Conservation (phyloP, 768 basidiomycete genomes). For the Glaciozyma antarctica region DNA sequence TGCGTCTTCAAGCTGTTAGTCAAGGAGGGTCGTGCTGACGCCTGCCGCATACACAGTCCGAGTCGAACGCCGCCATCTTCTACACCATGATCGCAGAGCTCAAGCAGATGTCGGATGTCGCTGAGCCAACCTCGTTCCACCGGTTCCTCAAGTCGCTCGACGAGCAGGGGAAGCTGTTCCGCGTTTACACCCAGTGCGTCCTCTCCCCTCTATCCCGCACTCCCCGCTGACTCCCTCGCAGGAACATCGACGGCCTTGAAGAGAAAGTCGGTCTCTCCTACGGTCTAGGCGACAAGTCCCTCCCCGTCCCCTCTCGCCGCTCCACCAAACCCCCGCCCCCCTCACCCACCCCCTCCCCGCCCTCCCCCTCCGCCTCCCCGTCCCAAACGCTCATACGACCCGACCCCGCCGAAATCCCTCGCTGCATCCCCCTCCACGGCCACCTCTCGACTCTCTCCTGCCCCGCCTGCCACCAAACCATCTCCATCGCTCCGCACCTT, state of each 20-base stretch:
- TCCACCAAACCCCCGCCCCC: background rate
- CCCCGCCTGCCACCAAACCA: conserved; percentile 64
- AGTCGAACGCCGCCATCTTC: conserved; percentile 63
- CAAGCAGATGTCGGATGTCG: conserved; percentile 59
- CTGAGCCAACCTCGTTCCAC: conserved; percentile 74
- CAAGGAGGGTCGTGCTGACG: background rate
- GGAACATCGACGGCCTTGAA: conserved; percentile 81
- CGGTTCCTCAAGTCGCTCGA: conserved; percentile 63
- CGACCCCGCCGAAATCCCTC: conserved; percentile 45
- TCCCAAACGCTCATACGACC: background rate
- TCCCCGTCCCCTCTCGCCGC: conserved; percentile 10
- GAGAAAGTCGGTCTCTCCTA: conserved; percentile 74
- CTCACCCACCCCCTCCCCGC: background rate
- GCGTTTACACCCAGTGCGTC: conserved; percentile 69
- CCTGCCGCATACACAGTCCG: conserved; percentile 50
- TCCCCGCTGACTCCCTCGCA: background rate
- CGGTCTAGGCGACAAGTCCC: conserved; percentile 55
- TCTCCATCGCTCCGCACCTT: conserved; percentile 56
- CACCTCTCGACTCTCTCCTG: conserved; percentile 71
- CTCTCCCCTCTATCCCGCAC: background rate
- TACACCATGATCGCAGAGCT: conserved; percentile 84
- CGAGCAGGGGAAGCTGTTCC: conserved; percentile 61
- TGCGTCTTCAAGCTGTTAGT: conserved; percentile 41
- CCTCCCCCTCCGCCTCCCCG: background rate
- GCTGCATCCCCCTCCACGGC: conserved; percentile 84